These are phyloP conservation scores for Hymenoscyphus occultus DNA, from an alignment of 2,329 filamentous ascomycete genomes.

Conservation along the genomic window DNA sequence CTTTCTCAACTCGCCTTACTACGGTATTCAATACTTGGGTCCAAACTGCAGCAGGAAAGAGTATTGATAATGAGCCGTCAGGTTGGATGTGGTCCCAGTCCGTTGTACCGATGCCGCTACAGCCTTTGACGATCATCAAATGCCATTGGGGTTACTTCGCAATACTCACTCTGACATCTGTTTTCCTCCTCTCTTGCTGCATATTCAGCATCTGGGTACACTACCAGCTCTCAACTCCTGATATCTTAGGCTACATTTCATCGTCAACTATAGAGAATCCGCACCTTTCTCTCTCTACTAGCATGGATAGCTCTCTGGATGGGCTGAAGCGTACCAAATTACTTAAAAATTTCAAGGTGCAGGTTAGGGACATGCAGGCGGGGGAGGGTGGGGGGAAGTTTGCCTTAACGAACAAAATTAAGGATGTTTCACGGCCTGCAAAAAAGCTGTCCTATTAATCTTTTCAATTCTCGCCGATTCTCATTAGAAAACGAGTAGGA, in stretches of 20 bases:
- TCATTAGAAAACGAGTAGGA: too few species aligned
- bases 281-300: not conserved
- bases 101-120: not conserved
- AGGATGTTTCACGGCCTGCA: too few species aligned
- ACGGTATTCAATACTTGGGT: not conserved
- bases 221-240: not conserved
- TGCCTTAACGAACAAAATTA: not conserved
- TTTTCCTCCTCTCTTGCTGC: not conserved
- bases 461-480: too few species aligned
- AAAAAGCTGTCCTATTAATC: too few species aligned
- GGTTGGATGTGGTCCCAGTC: not conserved
- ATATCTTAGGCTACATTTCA: not conserved
- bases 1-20: not conserved
- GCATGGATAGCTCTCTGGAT: not conserved
- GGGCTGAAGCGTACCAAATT: not conserved
- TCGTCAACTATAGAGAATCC: not conserved
- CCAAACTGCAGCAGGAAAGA: too few species aligned
- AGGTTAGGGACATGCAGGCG: not conserved
- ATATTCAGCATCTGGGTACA: not conserved
- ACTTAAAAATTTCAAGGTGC: not conserved
- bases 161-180: not conserved
- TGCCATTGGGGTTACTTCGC: not conserved
- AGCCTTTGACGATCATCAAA: not conserved
- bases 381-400: not conserved
- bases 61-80: too few species aligned